These are phyloP conservation scores for Xylariomycetidae sp. DNA, from an alignment of 2,329 filamentous ascomycete species.

Conservation along the genomic window DNA sequence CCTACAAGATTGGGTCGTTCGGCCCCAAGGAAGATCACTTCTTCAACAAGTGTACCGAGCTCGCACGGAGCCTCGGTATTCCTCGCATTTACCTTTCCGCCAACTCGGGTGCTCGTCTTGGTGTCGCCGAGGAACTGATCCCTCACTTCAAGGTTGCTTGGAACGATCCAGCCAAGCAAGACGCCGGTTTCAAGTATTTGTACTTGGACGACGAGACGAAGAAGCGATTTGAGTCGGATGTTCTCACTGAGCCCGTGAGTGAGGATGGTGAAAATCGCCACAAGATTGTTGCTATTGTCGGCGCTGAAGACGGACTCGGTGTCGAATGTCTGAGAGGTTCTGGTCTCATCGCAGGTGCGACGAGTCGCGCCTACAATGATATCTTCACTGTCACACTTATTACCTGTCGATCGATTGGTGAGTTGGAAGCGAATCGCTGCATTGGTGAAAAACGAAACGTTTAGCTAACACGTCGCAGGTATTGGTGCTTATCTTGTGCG, in stretches of 20 bases:
- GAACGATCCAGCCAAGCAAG: conserved; percentile 78
- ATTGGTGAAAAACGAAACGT: no score
- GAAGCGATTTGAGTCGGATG: conserved; percentile 79
- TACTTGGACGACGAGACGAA: conserved; percentile 86
- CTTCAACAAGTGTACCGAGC: conserved; percentile 98
- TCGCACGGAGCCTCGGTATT: conserved; percentile 89
- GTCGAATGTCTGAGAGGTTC: conserved; percentile 96
- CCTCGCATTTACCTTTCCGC: conserved; percentile 96
- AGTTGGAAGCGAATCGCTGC: no score
- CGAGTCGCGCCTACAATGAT: conserved; percentile 94
- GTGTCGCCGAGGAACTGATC: conserved; percentile 94
- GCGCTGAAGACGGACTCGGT: conserved; percentile 91
- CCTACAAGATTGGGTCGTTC: conserved; percentile 97
- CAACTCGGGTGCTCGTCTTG: conserved; percentile 96
- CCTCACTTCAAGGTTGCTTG: conserved; percentile 96
- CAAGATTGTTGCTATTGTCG: conserved; percentile 91
- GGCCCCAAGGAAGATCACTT: conserved; percentile 95
- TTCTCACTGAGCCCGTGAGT: conserved; percentile 81
- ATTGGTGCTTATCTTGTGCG: conserved; percentile 98
- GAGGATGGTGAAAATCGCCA: conserved; percentile 87
- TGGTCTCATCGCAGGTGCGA: conserved; percentile 96
- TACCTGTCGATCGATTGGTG: conserved; percentile 94
- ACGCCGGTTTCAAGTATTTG: conserved; percentile 92
- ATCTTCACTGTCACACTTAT: conserved; percentile 98
- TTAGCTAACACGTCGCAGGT: conserved; percentile 49